These are phyloP conservation scores for Xylaria scruposa DNA, from an alignment of 495 filamentous ascomycete genomes.

Conservation along the genomic window DNA sequence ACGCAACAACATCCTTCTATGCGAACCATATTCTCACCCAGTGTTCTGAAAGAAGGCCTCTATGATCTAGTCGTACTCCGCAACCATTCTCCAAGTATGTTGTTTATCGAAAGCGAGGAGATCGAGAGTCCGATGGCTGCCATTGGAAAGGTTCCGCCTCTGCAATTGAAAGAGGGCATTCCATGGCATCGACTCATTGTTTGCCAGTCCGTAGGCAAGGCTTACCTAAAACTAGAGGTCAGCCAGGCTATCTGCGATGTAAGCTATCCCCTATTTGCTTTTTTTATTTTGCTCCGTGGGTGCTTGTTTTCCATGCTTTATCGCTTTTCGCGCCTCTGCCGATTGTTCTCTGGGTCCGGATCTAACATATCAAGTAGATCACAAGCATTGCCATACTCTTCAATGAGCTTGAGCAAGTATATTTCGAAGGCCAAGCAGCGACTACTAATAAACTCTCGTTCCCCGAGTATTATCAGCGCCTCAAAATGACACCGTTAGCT, in stretches of 20 bases:
- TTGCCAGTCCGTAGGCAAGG: constrained; percentile 50
- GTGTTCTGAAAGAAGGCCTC: constrained; percentile 47
- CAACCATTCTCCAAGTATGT: constrained; percentile 52
- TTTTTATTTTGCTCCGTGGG: background rate
- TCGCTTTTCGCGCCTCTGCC: background rate
- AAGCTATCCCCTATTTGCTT: constrained; percentile 4
- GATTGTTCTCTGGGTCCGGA: background rate
- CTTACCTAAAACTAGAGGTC: constrained; percentile 53
- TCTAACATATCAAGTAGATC: constrained; percentile 32
- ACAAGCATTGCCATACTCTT: constrained; percentile 52
- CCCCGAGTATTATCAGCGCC: constrained; percentile 47
- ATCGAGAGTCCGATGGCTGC: constrained; percentile 50
- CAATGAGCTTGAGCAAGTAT: constrained; percentile 48
- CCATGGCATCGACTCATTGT: constrained; percentile 55
- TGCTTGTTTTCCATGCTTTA: background rate
- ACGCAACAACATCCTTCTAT: constrained; percentile 47
- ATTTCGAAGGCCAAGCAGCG: constrained; percentile 42
- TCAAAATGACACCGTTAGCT: constrained; percentile 43
- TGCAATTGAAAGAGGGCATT: constrained; percentile 43
- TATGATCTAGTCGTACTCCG: constrained; percentile 53
- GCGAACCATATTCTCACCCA: constrained; percentile 53
- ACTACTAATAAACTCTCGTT: constrained; percentile 44
- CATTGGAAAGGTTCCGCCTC: constrained; percentile 48
- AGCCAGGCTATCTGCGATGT: constrained; percentile 55
- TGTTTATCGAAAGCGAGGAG: constrained; percentile 53